Base-by-base conservation (phyloP, 805 yeast genomes). In the Spathaspora gorwiae region DNA sequence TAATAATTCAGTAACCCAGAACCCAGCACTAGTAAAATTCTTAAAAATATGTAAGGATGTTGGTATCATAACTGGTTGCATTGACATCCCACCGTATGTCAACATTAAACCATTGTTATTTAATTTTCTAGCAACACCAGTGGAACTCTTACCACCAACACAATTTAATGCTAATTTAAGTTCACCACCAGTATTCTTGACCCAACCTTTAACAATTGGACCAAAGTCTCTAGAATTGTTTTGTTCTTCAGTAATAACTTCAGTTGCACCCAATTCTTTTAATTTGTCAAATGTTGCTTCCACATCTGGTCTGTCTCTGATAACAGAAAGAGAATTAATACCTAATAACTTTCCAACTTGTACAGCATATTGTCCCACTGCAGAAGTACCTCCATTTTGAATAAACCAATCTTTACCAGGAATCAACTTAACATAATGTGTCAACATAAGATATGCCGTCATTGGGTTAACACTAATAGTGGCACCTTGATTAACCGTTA, bases 31-130 rank as follows among this genome's bases (percentile, higher is more conserved):
- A 6, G 85, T 81, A 45, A 94, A 66, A 59, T 90, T 86, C 65
- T 92, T 94, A 74, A 94, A 94, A 52, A 94, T 90, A 60, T 87
- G 87, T 48, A 87, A 69, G 0, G 95, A 80, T 1, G 97, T 89
- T 35, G 98, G 97, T 45, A 94, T 66, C n/a, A 80, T 78, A 9
- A 94, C 95, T 1, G 99, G 99, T 67, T 88, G 90, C 73, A 84
- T 82, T 3, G 97, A 88, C 99, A 94, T 94, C 34, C 96, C 98
- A 31, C 99, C 99, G 60, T 94, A 94, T 1, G 98, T 89, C 54
- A 90, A 79, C 73, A 94, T 70, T 40, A 82, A 76, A 1, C 94
- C 96, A 54, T 87, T 80, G 12, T 72, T 67, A 34, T 80, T 81
- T 45, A 94, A 74, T 62, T 90, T 92, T 54, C 97, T 76, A 8